Percentiles rank a stretch among this genome's conserved stretches.
Evolutionary conservation across 225 moss, liverwort and hornwort species (phyloP).

Genomic region (Ulota crispa): DNA sequence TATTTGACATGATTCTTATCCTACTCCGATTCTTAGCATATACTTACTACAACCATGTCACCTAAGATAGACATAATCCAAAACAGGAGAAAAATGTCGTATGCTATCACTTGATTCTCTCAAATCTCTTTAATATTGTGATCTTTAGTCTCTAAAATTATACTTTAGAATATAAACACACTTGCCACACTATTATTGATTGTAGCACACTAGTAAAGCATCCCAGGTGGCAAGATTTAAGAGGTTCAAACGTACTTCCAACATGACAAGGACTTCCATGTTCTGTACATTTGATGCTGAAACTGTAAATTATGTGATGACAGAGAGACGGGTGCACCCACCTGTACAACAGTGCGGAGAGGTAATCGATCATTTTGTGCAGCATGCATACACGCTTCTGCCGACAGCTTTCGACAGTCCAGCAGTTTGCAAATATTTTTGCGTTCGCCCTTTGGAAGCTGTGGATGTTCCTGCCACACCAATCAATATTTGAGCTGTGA

Average conservation of each 20-base stretch:
- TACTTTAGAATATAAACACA: background rate
- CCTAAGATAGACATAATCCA: background rate
- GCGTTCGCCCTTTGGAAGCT: slow-evolving; percentile 62
- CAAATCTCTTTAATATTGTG: background rate
- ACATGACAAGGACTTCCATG: background rate
- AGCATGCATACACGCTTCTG: slow-evolving; percentile 89
- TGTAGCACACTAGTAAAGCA: no score
- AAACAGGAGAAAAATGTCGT: background rate
- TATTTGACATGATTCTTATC: background rate
- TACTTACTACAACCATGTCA: background rate
- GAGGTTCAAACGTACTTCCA: background rate
- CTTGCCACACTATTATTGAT: background rate
- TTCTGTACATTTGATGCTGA: background rate
- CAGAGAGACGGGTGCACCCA: slow-evolving; percentile 17
- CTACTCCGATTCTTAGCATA: background rate
- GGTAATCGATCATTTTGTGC: slow-evolving; percentile 92
- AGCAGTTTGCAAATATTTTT: slow-evolving; percentile 68
- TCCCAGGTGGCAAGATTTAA: background rate
- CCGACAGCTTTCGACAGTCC: slow-evolving; percentile 83
- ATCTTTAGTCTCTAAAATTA: background rate
- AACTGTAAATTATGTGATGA: background rate
- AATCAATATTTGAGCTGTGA: slow-evolving; percentile 4
- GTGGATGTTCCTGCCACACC: slow-evolving; percentile 75
- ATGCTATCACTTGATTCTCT: background rate
- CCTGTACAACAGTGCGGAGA: slow-evolving; percentile 82